A percentile compares a stretch with the other conserved stretches of the same genome.
Evolutionary conservation across 345 rosid genomes (phyloP).

Genomic region (Odontarrhena argentea): DNA sequence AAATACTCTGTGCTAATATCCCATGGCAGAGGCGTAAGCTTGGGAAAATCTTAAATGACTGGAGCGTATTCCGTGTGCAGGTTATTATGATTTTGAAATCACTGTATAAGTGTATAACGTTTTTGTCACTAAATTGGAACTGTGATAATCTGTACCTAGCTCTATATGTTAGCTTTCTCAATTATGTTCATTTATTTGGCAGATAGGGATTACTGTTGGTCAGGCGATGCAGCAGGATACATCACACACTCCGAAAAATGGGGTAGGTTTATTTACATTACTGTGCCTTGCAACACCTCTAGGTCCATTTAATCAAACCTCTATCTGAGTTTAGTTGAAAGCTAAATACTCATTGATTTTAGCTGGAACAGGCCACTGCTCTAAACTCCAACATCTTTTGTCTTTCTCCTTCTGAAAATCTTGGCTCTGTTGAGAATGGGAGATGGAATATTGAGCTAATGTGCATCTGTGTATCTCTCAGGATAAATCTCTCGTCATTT

Average conservation of each 20-base stretch:
- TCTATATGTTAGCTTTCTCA: conserved; percentile 10
- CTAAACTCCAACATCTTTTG: conserved; percentile 11
- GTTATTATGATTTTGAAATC: conserved; percentile 43
- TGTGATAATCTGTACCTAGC: background rate
- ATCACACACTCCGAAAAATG: conserved; percentile 50
- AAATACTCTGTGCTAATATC: conserved; percentile 89
- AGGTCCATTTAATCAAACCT: conserved; percentile 28
- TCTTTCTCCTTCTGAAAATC: conserved; percentile 2
- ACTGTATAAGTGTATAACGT: conserved; percentile 5
- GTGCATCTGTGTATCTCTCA: conserved; percentile 47
- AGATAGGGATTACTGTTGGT: conserved; percentile 81
- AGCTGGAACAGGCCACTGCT: conserved; percentile 14
- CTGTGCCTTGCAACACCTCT: conserved; percentile 19
- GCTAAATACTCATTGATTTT: conserved; percentile 4
- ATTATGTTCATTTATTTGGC: conserved; percentile 30
- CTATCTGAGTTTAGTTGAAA: conserved; percentile 20
- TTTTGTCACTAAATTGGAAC: conserved; percentile 11
- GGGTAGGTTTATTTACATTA: conserved; percentile 53
- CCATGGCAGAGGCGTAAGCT: conserved; percentile 99
- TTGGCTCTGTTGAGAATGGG: conserved; percentile 13
- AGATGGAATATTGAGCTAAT: conserved; percentile 14
- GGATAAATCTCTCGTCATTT: conserved; percentile 52
- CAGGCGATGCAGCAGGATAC: conserved; percentile 64
- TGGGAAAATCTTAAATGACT: conserved; percentile 93
- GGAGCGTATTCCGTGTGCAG: conserved; percentile 86